A percentile compares a stretch with the other conserved stretches of the same genome.
Conservation (phyloP, 225 moss, liverwort and hornwort genomes). For the Physcomitrium patens region DNA sequence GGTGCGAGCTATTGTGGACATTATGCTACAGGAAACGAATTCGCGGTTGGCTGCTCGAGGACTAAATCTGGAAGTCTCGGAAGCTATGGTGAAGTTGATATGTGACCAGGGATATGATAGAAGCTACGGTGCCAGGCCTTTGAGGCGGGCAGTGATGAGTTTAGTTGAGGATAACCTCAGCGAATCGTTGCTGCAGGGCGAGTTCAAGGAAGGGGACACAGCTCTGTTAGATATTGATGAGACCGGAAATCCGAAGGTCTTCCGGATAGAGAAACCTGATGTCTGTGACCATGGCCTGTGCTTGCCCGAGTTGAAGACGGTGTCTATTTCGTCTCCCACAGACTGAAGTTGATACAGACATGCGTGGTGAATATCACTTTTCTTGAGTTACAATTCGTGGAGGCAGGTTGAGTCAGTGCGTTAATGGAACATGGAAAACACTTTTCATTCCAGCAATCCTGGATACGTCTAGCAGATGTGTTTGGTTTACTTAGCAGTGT, state of each 20-base stretch:
- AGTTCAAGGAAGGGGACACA: slow-evolving; percentile 84
- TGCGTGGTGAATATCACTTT: neutral
- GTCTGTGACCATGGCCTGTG: slow-evolving; percentile 88
- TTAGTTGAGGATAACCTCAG: slow-evolving; percentile 91
- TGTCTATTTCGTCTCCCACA: slow-evolving; percentile 42
- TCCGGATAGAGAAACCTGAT: slow-evolving; percentile 85
- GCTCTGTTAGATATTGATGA: slow-evolving; percentile 89
- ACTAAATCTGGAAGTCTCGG: slow-evolving; percentile 81
- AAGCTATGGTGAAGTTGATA: slow-evolving; percentile 87
- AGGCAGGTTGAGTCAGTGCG: slow-evolving; percentile 1
- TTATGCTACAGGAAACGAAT: slow-evolving; percentile 94
- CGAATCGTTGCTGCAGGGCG: slow-evolving; percentile 77
- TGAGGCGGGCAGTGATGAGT: slow-evolving; percentile 79
- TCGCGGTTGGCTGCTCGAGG: slow-evolving; percentile 68
- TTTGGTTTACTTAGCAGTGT: slow-evolving; percentile 16
- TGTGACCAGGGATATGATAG: slow-evolving; percentile 96
- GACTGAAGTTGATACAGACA: slow-evolving; percentile 31
- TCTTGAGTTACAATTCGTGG: neutral
- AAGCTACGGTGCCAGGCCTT: slow-evolving; percentile 88
- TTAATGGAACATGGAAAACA: slow-evolving; percentile 10
- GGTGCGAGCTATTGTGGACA: slow-evolving; percentile 94
- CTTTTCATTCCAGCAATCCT: slow-evolving; percentile 7
- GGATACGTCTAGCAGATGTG: neutral
- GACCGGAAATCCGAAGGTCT: slow-evolving; percentile 80
- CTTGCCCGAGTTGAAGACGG: slow-evolving; percentile 74